phyloP scores from a whole-genome alignment of 2,329 filamentous ascomycete species.

The Botrytis porri region DNA sequence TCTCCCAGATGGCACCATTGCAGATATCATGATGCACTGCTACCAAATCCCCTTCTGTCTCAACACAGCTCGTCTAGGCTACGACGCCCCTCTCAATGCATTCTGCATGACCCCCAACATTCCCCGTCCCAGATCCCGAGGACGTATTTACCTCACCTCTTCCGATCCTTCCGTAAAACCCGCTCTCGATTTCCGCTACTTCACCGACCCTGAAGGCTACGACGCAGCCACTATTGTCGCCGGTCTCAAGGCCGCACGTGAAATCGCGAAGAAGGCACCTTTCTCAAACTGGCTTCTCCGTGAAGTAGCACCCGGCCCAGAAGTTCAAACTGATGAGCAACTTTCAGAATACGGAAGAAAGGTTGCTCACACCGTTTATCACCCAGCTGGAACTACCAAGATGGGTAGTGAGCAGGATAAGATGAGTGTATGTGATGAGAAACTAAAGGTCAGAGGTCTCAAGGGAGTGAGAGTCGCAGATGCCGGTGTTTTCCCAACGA shows the following conservation, averaged over 20 bases:
- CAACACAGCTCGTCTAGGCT: constrained; percentile 80
- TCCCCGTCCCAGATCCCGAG: constrained; percentile 59
- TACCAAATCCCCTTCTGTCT: constrained; percentile 92
- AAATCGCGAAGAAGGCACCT: constrained; percentile 40
- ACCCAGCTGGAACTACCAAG: constrained; percentile 84
- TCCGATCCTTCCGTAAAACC: constrained; percentile 44
- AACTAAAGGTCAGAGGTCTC: constrained; percentile 69
- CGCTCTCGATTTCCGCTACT: constrained; percentile 54
- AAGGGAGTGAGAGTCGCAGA: constrained; percentile 77
- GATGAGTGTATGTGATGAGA: constrained; percentile 75
- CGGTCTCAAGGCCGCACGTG: constrained; percentile 38
- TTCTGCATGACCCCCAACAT: constrained; percentile 55
- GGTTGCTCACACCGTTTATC: constrained; percentile 85
- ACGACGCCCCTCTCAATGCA: constrained; percentile 48
- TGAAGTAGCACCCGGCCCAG: constrained; percentile 41
- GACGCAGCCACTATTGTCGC: constrained; percentile 49
- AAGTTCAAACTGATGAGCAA: constrained; percentile 68
- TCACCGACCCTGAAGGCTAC: constrained; percentile 55
- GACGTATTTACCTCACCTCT: constrained; percentile 55
- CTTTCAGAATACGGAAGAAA: constrained; percentile 77
- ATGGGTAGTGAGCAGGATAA: constrained; percentile 75
- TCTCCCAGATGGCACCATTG: constrained; percentile 66
- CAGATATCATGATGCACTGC: constrained; percentile 94
- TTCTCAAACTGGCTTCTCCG: constrained; percentile 44
- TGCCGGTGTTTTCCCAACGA: constrained; percentile 83